These are phyloP conservation scores for Salix arbutifolia DNA, from an alignment of 345 rosid species.

Conservation along the genomic window DNA sequence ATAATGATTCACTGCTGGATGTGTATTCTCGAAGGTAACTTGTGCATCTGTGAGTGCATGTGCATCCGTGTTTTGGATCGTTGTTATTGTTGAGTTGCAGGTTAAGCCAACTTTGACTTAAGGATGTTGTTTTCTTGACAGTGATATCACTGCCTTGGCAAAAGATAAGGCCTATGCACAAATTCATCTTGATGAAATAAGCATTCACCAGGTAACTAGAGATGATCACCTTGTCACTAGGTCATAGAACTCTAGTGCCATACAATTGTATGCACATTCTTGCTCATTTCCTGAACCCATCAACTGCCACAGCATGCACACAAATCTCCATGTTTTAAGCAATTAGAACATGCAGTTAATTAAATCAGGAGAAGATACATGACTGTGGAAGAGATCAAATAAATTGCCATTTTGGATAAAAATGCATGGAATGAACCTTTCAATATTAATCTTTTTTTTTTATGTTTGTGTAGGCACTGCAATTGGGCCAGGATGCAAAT, in stretches of 20 bases:
- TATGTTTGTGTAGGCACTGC: constrained; percentile 51
- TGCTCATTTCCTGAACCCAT: neutral
- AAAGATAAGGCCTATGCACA: constrained; percentile 89
- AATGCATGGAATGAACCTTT: neutral
- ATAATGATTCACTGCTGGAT: constrained; percentile 73
- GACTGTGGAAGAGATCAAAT: neutral
- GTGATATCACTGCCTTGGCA: constrained; percentile 87
- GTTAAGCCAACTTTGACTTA: neutral
- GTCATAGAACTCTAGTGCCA: neutral
- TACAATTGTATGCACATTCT: neutral
- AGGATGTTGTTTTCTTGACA: constrained; percentile 19
- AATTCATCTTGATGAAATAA: constrained; percentile 85
- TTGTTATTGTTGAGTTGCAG: neutral
- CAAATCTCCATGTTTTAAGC: neutral
- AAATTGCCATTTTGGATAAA: neutral
- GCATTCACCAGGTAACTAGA: constrained; percentile 71
- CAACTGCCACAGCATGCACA: neutral
- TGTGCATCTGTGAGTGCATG: neutral
- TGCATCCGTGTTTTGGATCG: neutral
- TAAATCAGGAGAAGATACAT: neutral
- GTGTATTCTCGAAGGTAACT: constrained; percentile 74
- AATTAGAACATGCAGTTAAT: neutral
- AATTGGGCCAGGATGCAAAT: constrained; percentile 67
- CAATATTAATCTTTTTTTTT: neutral
- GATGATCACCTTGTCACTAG: neutral